A percentile compares a stretch with the other conserved stretches of the same genome.
Conservation (phyloP, 768 basidiomycete genomes). For the Suillus fuscotomentosus region DNA sequence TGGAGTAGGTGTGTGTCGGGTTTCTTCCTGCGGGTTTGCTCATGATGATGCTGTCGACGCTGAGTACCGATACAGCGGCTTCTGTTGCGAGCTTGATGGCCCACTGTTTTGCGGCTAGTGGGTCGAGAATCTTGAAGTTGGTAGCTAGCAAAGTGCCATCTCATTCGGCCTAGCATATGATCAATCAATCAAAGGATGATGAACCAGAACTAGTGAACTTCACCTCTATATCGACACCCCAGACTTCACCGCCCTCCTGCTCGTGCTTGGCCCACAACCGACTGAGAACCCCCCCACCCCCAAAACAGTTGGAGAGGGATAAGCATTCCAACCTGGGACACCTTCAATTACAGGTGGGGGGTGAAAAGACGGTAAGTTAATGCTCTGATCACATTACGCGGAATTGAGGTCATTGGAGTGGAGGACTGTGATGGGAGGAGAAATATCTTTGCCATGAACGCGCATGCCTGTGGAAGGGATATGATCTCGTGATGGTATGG, state of each 20-base stretch:
- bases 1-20: slow-evolving; percentile 34
- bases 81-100: slow-evolving; percentile 87
- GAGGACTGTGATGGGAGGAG: too few species aligned
- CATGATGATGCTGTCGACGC: slow-evolving; percentile 98
- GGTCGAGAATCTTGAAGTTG: slow-evolving; percentile 73
- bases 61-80: slow-evolving; percentile 85
- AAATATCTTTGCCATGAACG: too few species aligned
- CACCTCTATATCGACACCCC: slow-evolving; percentile 92
- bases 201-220: neutral
- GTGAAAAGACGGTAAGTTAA: too few species aligned
- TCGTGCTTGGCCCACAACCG: slow-evolving; percentile 90
- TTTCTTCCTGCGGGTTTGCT: slow-evolving; percentile 58
- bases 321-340: too few species aligned
- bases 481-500: too few species aligned
- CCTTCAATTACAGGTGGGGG: too few species aligned
- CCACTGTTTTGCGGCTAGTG: slow-evolving; percentile 89
- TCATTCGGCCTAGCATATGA: slow-evolving; percentile 54
- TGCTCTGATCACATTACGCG: too few species aligned
- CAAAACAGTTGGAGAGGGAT: too few species aligned
- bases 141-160: slow-evolving; percentile 73
- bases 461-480: too few species aligned
- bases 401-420: too few species aligned
- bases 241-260: slow-evolving; percentile 63
- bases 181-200: slow-evolving; percentile 1
- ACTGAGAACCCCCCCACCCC: slow-evolving; percentile 59